Evolutionary conservation across 2,329 filamentous ascomycete species (phyloP), one percentile per base, ranked within the genome.

Genomic region (Fusarium vanettenii): DNA sequence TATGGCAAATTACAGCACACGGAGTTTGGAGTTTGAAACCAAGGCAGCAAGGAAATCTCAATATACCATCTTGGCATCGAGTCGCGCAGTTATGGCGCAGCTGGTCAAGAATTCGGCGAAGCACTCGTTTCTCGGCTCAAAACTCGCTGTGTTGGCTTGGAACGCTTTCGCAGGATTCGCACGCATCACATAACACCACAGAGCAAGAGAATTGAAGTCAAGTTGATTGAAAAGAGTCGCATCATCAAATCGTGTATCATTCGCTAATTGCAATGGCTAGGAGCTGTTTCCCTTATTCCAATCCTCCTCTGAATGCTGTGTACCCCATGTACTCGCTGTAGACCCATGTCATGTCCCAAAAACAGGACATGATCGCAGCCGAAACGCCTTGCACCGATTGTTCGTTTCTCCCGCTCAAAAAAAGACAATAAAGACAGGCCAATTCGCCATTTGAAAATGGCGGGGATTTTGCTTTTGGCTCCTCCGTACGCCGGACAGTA

Each of bases 331-430:
- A 43, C 31, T 65, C 43, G 41, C 35, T 70, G 43, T 22, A 59
- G 35, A 14, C 52, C 35, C 56, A 29, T 66, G 14, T 45, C 37
- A 48, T 67, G 45, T 72, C 52, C 52, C 52, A 50, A 22, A 67
- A 73, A 64, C 55, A 57, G 66, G 11, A 55, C 5, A 37, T 55
- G 50, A 56, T n/a, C 43, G n/a, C 14, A 55, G 74, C 63, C 45
- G 20, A 29, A 76, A 77, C 75, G 68, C 75, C 75, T 60, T 73
- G 66, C 66, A 69, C 48, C 48, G 27, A 56, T 60, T 2, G 62
- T 69, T 66, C 76, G 70, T 76, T 71, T 55, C 64, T 63, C 60
- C 25, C 33, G 52, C 70, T 65, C 61, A 48, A 37, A 64, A 64
- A 69, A 66, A 66, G 31, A 69, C 39, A 50, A 20, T 48, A 56